These are phyloP conservation scores for Cyberlindnera amylophila DNA, from an alignment of 805 yeast genomes.

Conservation along the genomic window DNA sequence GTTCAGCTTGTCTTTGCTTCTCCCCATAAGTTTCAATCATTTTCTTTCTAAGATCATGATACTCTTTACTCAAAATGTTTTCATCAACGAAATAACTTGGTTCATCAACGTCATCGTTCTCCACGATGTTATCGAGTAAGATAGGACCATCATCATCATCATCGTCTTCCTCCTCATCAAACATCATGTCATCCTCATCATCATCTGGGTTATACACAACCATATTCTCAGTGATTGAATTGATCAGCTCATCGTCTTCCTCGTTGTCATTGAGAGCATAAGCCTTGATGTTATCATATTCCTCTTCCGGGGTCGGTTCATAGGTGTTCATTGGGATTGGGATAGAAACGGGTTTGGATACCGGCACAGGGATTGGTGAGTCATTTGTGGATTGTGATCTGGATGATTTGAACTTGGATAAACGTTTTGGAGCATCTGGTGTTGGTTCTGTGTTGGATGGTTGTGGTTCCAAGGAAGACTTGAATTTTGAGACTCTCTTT, in stretches of 20 bases:
- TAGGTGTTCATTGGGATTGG: slow-evolving; percentile 5
- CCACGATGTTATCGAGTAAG: slow-evolving; percentile 41
- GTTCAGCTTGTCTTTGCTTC: slow-evolving; percentile 5
- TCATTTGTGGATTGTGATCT: background rate
- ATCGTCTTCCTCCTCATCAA: slow-evolving; percentile 29
- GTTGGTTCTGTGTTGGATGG: too few species aligned
- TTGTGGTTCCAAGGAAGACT: slow-evolving; percentile 1
- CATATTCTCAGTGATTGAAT: slow-evolving; percentile 20
- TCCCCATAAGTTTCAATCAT: slow-evolving; percentile 28
- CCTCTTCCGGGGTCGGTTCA: slow-evolving; percentile 10
- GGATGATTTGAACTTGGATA: slow-evolving; percentile 10
- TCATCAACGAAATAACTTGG: slow-evolving; percentile 28
- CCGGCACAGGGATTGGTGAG: background rate
- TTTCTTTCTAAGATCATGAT: slow-evolving; percentile 28
- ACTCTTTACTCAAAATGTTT: slow-evolving; percentile 28
- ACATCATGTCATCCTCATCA: slow-evolving; percentile 29
- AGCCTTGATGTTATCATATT: slow-evolving; percentile 15
- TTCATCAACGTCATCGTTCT: slow-evolving; percentile 30
- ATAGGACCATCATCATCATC: slow-evolving; percentile 38
- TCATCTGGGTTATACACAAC: slow-evolving; percentile 27
- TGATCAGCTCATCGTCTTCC: slow-evolving; percentile 22
- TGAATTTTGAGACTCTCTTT: slow-evolving; percentile 30
- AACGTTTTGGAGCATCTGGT: slow-evolving; percentile 1
- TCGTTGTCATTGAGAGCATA: slow-evolving; percentile 19
- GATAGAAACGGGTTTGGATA: slow-evolving; percentile 1